Conservation (phyloP, 768 basidiomycete genomes). For the Exsudoporus frostii region DNA sequence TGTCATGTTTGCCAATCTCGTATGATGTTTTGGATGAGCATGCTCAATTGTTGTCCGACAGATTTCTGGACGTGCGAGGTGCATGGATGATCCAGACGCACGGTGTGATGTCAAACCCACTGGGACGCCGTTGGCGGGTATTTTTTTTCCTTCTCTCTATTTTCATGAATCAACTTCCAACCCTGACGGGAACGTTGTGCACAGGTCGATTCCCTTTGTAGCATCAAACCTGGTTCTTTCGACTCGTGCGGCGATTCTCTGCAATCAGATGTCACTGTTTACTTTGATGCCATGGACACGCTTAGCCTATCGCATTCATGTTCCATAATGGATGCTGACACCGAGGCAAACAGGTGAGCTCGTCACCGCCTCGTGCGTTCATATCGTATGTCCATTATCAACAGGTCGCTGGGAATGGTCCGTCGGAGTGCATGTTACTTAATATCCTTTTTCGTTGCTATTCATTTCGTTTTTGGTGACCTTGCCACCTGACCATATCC, state of each 20-base stretch:
- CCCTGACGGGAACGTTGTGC: conserved; percentile 9
- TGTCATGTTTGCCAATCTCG: conserved; percentile 2
- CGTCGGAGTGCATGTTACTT: conserved; percentile 9
- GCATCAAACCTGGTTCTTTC: neutral
- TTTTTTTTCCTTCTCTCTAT: neutral
- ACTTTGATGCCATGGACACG: conserved; percentile 24
- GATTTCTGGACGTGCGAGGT: neutral
- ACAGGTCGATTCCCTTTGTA: conserved; percentile 4
- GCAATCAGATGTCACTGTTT: conserved; percentile 18
- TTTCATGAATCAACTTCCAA: neutral
- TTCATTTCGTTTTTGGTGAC: conserved; percentile 10
- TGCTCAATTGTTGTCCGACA: conserved; percentile 5
- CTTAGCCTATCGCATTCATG: conserved; percentile 3
- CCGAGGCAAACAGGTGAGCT: conserved; percentile 8
- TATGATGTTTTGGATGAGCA: neutral
- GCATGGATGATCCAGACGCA: neutral
- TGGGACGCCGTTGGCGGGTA: neutral
- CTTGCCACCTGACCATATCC: conserved; percentile 5
- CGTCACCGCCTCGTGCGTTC: neutral
- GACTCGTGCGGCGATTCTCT: conserved; percentile 1
- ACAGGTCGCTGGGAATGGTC: conserved; percentile 10
- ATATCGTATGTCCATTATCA: neutral
- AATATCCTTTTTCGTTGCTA: conserved; percentile 11
- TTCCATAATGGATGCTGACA: conserved; percentile 3
- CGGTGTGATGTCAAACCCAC: neutral